phyloP scores from a whole-genome alignment of 2,329 filamentous ascomycete species.

The Huntiella moniliformis region DNA sequence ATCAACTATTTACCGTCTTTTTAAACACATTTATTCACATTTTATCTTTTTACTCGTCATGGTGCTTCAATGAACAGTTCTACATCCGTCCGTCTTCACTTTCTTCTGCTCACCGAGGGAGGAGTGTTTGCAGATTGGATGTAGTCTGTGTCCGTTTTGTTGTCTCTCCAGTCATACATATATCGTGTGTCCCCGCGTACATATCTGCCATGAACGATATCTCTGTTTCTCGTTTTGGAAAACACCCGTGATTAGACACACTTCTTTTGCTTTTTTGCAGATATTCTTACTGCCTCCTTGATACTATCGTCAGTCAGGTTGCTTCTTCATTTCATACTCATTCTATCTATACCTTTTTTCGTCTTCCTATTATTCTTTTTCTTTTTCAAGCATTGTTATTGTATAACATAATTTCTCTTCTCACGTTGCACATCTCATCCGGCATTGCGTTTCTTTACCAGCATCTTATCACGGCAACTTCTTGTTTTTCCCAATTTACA shows the following conservation, averaged over 20 bases:
- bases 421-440: no score
- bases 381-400: neutral
- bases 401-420: no score
- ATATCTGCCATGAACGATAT: neutral
- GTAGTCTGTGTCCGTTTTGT: neutral
- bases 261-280: no score
- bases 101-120: neutral
- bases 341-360: neutral
- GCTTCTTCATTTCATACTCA: neutral
- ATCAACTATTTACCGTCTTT: neutral
- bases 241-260: neutral
- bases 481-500: no score
- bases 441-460: no score
- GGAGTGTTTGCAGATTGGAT: slow-evolving; percentile 2
- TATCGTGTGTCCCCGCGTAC: slow-evolving; percentile 4
- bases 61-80: no score
- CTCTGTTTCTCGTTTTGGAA: slow-evolving; percentile 2
- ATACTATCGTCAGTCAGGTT: neutral
- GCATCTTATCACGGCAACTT: no score
- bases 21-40: neutral
- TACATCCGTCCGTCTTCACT: no score
- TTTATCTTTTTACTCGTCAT: neutral
- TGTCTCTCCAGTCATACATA: slow-evolving; percentile 4
- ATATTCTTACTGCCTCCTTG: neutral
- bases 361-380: neutral